A percentile compares a stretch with the other conserved stretches of the same genome.
These are phyloP conservation scores for Pyrrhoderma noxium DNA, from an alignment of 1,284 basidiomycete species.

Conservation along the genomic window DNA sequence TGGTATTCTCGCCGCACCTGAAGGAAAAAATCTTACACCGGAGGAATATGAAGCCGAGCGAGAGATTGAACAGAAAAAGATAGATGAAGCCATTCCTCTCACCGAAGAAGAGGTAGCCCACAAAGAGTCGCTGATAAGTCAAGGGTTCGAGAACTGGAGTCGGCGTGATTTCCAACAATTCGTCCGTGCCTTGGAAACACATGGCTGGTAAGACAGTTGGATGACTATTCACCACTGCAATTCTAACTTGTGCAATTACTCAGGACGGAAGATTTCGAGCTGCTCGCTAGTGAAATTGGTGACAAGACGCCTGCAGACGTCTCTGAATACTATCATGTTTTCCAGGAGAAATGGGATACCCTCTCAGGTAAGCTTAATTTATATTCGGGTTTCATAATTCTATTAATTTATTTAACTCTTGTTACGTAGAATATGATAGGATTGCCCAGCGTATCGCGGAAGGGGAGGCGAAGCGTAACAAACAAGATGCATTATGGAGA, in stretches of 20 bases:
- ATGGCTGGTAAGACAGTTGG: slow-evolving; percentile 63
- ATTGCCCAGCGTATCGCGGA: slow-evolving; percentile 76
- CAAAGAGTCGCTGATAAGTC: slow-evolving; percentile 72
- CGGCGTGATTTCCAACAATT: slow-evolving; percentile 92
- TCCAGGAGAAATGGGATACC: slow-evolving; percentile 87
- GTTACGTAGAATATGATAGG: slow-evolving; percentile 62
- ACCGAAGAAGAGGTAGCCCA: slow-evolving; percentile 78
- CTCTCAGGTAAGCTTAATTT: slow-evolving; percentile 56
- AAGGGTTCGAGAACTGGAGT: slow-evolving; percentile 89
- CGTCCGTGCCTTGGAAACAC: slow-evolving; percentile 76
- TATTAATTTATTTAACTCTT: not conserved
- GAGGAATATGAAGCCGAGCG: slow-evolving; percentile 85
- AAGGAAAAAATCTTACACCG: slow-evolving; percentile 70
- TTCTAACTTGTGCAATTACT: not conserved
- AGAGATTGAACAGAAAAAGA: slow-evolving; percentile 75
- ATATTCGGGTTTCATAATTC: not conserved
- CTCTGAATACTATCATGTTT: slow-evolving; percentile 75
- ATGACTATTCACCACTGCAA: not conserved
- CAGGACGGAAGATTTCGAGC: slow-evolving; percentile 68
- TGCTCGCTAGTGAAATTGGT: slow-evolving; percentile 81
- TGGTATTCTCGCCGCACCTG: slow-evolving; percentile 66
- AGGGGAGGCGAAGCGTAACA: slow-evolving; percentile 81
- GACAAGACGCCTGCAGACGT: slow-evolving; percentile 84
- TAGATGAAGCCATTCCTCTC: slow-evolving; percentile 82
- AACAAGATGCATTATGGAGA: slow-evolving; percentile 77